Evolutionary conservation across 306 rosid species (phyloP).

Genomic region (Dryas alaskensis): DNA sequence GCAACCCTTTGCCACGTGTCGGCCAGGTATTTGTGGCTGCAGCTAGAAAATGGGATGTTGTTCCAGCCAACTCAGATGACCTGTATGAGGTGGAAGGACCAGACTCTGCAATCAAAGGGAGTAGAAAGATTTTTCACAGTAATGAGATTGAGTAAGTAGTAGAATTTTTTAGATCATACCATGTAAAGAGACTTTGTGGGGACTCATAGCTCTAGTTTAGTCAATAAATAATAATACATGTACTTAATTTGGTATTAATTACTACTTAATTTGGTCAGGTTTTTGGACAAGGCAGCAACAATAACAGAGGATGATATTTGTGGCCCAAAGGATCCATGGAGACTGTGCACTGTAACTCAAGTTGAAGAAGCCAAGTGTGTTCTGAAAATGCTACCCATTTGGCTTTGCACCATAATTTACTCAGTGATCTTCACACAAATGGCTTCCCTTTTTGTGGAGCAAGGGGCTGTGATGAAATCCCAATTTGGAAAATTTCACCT

Average conservation of each 20-base stretch:
- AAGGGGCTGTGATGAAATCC: constrained; percentile 65
- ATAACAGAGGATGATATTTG: constrained; percentile 20
- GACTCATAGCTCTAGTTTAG: background rate
- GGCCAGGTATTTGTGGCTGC: constrained; percentile 66
- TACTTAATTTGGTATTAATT: no score
- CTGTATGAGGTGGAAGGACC: constrained; percentile 43
- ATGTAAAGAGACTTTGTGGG: no score
- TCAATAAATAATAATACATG: background rate
- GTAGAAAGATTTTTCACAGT: constrained; percentile 51
- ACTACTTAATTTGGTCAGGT: constrained; percentile 12
- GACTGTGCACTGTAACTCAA: constrained; percentile 62
- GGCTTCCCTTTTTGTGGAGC: constrained; percentile 79
- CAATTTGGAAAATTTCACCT: constrained; percentile 37
- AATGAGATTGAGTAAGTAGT: constrained; percentile 49
- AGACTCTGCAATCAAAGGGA: constrained; percentile 45
- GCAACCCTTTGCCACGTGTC: constrained; percentile 62
- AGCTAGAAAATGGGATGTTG: constrained; percentile 38
- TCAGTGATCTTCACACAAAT: constrained; percentile 75
- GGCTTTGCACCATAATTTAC: constrained; percentile 77
- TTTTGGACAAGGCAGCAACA: constrained; percentile 40
- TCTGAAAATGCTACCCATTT: constrained; percentile 65
- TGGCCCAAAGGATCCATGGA: constrained; percentile 46
- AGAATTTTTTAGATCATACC: background rate
- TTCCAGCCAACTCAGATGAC: constrained; percentile 32
- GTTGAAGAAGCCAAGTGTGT: constrained; percentile 83